Percentiles rank a stretch among this genome's conserved stretches.
These are phyloP conservation scores for Paraconiothyrium sp. DNA, from an alignment of 2,329 filamentous ascomycete species.

Conservation along the genomic window DNA sequence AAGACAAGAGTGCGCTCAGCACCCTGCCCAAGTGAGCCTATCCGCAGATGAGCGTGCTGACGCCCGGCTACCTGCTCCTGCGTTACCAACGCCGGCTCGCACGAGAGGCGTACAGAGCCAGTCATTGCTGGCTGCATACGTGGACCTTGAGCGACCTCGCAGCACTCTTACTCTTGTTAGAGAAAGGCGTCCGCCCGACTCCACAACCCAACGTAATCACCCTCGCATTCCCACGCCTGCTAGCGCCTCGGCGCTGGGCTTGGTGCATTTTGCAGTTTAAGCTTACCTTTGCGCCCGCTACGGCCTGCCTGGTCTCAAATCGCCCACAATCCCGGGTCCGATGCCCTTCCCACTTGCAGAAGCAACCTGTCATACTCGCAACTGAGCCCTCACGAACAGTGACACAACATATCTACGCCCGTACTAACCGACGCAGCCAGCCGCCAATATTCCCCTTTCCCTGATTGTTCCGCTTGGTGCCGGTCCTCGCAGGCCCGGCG, in stretches of 20 bases:
- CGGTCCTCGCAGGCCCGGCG: constrained; percentile 7
- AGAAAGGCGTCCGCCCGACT: constrained; percentile 40
- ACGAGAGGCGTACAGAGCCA: constrained; percentile 15
- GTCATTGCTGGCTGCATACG: not conserved
- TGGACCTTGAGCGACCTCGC: too few species aligned
- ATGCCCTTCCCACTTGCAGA: constrained; percentile 10
- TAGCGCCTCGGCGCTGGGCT: constrained; percentile 37
- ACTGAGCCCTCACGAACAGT: not conserved
- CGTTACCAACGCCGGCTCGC: constrained; percentile 17
- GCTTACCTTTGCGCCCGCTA: constrained; percentile 43
- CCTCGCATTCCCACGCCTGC: constrained; percentile 4
- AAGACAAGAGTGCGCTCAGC: constrained; percentile 6
- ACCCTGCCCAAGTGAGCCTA: too few species aligned
- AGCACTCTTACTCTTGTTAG: constrained; percentile 29
- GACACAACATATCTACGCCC: constrained; percentile 2
- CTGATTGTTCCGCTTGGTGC: constrained; percentile 5
- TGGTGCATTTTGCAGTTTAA: constrained; percentile 42
- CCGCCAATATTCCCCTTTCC: constrained; percentile 2
- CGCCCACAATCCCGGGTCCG: constrained; percentile 38
- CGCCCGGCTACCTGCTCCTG: constrained; percentile 15
- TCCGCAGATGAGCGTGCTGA: constrained; percentile 7
- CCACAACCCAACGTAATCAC: constrained; percentile 43
- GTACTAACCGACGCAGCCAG: constrained; percentile 1
- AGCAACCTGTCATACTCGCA: constrained; percentile 5
- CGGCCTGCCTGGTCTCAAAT: constrained; percentile 33